A percentile compares a stretch with the other conserved stretches of the same genome.
Evolutionary conservation across 148 eudicot species (phyloP).

Genomic region (Cornus kousa): DNA sequence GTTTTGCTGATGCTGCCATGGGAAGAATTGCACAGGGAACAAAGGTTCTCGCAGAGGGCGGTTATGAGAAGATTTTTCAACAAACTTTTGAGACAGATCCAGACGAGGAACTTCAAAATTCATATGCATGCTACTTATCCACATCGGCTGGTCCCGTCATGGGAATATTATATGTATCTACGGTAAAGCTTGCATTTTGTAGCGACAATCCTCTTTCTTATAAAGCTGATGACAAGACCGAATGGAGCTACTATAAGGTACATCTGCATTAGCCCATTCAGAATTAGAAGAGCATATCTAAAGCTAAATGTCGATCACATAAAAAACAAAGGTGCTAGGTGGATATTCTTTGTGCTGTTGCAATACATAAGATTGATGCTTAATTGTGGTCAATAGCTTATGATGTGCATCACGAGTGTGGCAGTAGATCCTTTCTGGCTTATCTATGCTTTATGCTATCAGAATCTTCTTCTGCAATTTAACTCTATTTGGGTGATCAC

Average conservation of each 20-base stretch:
- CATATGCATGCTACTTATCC: slow-evolving; percentile 85
- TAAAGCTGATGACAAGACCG: slow-evolving; percentile 64
- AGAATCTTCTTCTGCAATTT: background rate
- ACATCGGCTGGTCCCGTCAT: slow-evolving; percentile 96
- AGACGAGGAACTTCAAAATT: slow-evolving; percentile 68
- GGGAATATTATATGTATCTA: slow-evolving; percentile 81
- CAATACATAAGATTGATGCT: background rate
- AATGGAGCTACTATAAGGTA: slow-evolving; percentile 98
- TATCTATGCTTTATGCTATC: background rate
- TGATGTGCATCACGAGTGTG: background rate
- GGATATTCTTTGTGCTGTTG: background rate
- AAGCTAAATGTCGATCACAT: background rate
- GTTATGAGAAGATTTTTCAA: slow-evolving; percentile 80
- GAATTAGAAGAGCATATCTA: background rate
- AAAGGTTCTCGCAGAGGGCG: slow-evolving; percentile 93
- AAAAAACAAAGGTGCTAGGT: background rate
- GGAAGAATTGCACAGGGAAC: slow-evolving; percentile 98
- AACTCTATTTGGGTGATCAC: background rate
- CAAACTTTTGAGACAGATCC: slow-evolving; percentile 91
- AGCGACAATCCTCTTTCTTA: slow-evolving; percentile 95
- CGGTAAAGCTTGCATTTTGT: slow-evolving; percentile 89
- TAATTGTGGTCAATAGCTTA: background rate
- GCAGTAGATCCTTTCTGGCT: background rate
- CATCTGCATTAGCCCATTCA: slow-evolving; percentile 10
- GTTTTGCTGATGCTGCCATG: slow-evolving; percentile 89